phyloP scores from a whole-genome alignment of 164 flowering plant species.

The Umbellularia californica region DNA sequence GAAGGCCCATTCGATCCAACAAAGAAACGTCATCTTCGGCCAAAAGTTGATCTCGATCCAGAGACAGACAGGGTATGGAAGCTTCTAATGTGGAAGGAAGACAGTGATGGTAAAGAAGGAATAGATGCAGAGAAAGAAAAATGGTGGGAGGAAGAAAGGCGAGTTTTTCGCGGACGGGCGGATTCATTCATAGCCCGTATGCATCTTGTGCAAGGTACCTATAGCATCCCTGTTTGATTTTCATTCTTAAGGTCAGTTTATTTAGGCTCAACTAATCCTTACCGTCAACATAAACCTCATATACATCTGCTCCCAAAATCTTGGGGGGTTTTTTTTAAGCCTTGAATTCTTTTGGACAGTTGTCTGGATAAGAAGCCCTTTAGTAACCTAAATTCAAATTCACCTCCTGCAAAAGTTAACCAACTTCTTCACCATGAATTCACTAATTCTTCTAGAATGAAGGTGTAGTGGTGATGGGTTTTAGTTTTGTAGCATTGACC shows the following conservation, averaged over 20 bases:
- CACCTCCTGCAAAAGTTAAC: neutral
- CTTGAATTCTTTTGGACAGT: neutral
- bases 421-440: neutral
- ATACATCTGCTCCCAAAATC: too few species aligned
- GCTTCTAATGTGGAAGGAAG: slow-evolving; percentile 63
- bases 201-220: slow-evolving; percentile 96
- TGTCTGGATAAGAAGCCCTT: neutral
- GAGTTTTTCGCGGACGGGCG: slow-evolving; percentile 71
- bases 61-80: slow-evolving; percentile 89
- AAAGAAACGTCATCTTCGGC: slow-evolving; percentile 49
- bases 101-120: slow-evolving; percentile 61
- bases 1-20: slow-evolving; percentile 31
- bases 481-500: too few species aligned
- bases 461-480: neutral
- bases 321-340: neutral
- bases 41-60: slow-evolving; percentile 89
- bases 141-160: slow-evolving; percentile 92
- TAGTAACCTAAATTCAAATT: too few species aligned
- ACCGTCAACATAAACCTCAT: neutral
- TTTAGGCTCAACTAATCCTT: neutral
- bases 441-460: neutral
- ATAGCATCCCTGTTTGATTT: neutral
- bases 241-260: neutral
- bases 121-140: slow-evolving; percentile 60
- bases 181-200: slow-evolving; percentile 90